Percentiles rank a stretch among this genome's conserved stretches.
These are phyloP conservation scores for Parafenestella ontariensis DNA, from an alignment of 2,329 filamentous ascomycete species.

Conservation along the genomic window DNA sequence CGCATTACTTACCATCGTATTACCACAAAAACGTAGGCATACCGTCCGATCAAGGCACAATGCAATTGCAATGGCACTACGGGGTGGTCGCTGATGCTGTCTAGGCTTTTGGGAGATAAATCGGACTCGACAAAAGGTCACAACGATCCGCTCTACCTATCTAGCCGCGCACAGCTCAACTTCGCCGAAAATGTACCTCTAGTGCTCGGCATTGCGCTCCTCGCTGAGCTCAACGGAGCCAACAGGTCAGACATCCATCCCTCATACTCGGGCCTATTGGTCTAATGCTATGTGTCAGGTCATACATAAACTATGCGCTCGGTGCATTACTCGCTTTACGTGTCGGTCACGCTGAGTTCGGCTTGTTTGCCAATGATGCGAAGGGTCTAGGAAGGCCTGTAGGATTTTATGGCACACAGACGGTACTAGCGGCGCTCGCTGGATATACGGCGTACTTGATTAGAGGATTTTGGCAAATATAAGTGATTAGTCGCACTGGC, in stretches of 20 bases:
- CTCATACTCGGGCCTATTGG: background rate
- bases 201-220: constrained; percentile 45
- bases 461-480: constrained; percentile 40
- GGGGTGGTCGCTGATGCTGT: constrained; percentile 9
- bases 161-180: constrained; percentile 49
- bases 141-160: constrained; percentile 45
- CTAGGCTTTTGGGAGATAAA: constrained; percentile 37
- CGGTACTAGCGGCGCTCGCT: constrained; percentile 32
- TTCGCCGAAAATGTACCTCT: constrained; percentile 56
- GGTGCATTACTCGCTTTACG: constrained; percentile 49
- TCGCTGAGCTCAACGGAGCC: constrained; percentile 56
- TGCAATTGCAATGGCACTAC: background rate
- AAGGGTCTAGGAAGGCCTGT: constrained; percentile 31
- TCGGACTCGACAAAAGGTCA: constrained; percentile 16
- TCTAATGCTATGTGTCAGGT: constrained; percentile 14
- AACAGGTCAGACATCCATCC: constrained; percentile 30
- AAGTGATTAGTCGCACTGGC: background rate
- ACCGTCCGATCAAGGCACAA: constrained; percentile 6
- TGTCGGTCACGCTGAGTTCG: constrained; percentile 51
- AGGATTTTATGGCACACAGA: constrained; percentile 43
- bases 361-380: constrained; percentile 38
- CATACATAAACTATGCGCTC: constrained; percentile 48
- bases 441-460: constrained; percentile 43
- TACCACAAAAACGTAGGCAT: constrained; percentile 35
- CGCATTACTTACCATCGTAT: constrained; percentile 49